phyloP scores from a whole-genome alignment of 208 protist species.

The Trypanosomatidae sp. region DNA sequence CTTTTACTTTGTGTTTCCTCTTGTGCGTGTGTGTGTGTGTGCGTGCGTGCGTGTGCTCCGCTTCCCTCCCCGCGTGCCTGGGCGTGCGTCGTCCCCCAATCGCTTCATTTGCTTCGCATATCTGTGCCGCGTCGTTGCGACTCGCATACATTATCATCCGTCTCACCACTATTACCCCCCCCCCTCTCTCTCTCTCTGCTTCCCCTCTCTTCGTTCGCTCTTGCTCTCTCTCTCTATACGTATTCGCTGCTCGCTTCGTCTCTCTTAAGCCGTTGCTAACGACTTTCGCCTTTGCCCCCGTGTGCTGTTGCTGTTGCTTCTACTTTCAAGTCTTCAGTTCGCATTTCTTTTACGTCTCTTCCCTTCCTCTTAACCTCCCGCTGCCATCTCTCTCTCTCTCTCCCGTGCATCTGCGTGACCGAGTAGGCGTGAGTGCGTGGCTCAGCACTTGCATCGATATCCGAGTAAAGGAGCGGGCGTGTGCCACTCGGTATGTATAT shows the following conservation, averaged over 20 bases:
- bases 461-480: too few relatives aligned
- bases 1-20: neutral
- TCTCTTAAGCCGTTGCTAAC: neutral
- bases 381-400: slow-evolving; percentile 11
- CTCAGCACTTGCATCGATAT: neutral
- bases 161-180: neutral
- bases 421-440: slow-evolving; percentile 1
- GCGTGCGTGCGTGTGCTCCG: neutral
- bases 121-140: neutral
- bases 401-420: neutral
- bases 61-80: neutral
- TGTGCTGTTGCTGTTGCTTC: neutral
- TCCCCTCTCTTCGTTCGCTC: neutral
- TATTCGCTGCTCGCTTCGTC: neutral
- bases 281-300: too few relatives aligned
- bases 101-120: neutral
- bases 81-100: neutral
- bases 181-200: neutral
- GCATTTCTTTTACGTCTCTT: slow-evolving; percentile 7
- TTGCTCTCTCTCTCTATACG: neutral
- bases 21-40: neutral
- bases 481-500: too few relatives aligned
- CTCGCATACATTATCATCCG: neutral
- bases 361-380: slow-evolving; percentile 13
- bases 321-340: neutral